A percentile compares a stretch with the other conserved stretches of the same genome.
phyloP scores from a whole-genome alignment of 169 alveolate species.

The Babesia caballi region DNA sequence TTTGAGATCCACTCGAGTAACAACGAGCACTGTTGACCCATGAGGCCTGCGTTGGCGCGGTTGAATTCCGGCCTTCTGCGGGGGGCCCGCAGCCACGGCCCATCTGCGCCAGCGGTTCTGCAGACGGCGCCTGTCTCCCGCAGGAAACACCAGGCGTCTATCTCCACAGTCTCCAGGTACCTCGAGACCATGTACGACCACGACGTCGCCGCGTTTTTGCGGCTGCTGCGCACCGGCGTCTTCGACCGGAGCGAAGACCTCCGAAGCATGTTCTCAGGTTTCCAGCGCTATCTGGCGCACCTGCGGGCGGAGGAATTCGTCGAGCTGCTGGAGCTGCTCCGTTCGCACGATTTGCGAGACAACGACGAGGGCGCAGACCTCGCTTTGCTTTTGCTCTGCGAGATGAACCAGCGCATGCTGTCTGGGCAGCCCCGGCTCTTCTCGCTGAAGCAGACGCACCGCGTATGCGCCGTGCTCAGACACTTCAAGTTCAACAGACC shows the following conservation, averaged over 20 bases:
- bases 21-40: too few species aligned
- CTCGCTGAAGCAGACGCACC: conserved; percentile 14
- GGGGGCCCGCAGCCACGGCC: background rate
- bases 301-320: conserved; percentile 27
- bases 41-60: background rate
- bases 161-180: too few species aligned
- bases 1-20: too few species aligned
- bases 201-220: background rate
- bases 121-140: too few species aligned
- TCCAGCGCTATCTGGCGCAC: conserved; percentile 43
- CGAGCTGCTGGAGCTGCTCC: conserved; percentile 13
- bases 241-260: conserved; percentile 3
- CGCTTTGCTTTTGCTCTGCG: conserved; percentile 24
- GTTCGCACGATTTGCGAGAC: conserved; percentile 17
- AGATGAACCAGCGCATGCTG: conserved; percentile 16
- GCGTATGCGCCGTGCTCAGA: conserved; percentile 2
- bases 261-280: background rate
- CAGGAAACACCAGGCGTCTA: too few species aligned
- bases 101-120: too few species aligned
- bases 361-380: conserved; percentile 38
- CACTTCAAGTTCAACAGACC: conserved; percentile 34
- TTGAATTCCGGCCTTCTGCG: background rate
- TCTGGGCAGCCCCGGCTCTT: conserved; percentile 2
- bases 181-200: conserved; percentile 6
- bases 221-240: background rate